Conservation (phyloP, 164 flowering plant species). For the Chloranthus sessilifolius region DNA sequence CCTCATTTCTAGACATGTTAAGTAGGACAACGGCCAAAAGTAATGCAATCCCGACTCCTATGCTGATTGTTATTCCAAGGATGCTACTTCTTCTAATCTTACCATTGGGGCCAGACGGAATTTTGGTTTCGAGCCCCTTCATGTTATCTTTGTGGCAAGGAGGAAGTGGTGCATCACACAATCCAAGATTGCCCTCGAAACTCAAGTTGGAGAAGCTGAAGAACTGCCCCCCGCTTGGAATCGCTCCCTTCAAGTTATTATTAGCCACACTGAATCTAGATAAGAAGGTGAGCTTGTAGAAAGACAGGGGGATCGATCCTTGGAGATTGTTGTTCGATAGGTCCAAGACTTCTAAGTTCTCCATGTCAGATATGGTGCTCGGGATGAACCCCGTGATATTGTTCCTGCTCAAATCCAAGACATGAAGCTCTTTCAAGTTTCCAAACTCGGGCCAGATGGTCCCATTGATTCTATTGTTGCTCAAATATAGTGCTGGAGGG, state of each 20-base stretch:
- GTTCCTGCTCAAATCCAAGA: slow-evolving; percentile 71
- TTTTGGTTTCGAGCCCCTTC: slow-evolving; percentile 18
- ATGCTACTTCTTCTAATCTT: slow-evolving; percentile 40
- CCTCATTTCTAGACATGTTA: slow-evolving; percentile 38
- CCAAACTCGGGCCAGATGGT: slow-evolving; percentile 69
- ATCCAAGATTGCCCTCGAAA: slow-evolving; percentile 72
- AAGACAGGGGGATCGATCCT: slow-evolving; percentile 59
- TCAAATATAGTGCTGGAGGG: slow-evolving; percentile 62
- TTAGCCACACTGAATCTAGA: slow-evolving; percentile 77
- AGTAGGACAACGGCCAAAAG: slow-evolving; percentile 43
- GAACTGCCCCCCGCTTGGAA: slow-evolving; percentile 76
- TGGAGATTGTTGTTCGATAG: slow-evolving; percentile 53
- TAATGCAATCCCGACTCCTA: slow-evolving; percentile 52
- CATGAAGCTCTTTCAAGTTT: slow-evolving; percentile 54
- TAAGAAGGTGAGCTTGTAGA: slow-evolving; percentile 61
- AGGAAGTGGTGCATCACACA: slow-evolving; percentile 41
- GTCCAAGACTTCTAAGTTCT: slow-evolving; percentile 66
- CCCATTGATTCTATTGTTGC: slow-evolving; percentile 58
- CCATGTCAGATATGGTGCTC: slow-evolving; percentile 49
- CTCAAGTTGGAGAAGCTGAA: slow-evolving; percentile 65
- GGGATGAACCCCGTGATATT: slow-evolving; percentile 68
- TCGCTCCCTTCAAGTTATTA: slow-evolving; percentile 57
- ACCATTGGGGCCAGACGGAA: slow-evolving; percentile 17
- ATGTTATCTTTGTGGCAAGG: slow-evolving; percentile 24
- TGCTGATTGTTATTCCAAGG: slow-evolving; percentile 46